Conservation (phyloP, 331 rosid species). For the Phaseolus coccineus region DNA sequence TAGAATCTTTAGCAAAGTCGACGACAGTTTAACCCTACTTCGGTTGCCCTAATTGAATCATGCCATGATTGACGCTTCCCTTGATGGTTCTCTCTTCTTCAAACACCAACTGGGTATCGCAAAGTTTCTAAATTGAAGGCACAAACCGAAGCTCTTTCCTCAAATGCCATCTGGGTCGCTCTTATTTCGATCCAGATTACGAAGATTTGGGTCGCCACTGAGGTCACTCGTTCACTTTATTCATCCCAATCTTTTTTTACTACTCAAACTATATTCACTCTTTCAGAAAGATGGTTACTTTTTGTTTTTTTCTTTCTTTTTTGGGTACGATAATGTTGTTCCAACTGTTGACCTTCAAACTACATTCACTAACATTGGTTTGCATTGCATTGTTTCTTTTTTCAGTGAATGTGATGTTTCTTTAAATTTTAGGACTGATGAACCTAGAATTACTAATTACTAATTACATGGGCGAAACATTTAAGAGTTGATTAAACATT, state of each 20-base stretch:
- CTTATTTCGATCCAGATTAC: slow-evolving; percentile 5
- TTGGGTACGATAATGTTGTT: not conserved
- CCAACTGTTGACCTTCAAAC: not conserved
- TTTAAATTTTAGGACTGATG: slow-evolving; percentile 1
- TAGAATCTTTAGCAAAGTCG: not conserved
- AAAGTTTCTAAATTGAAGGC: slow-evolving; percentile 18
- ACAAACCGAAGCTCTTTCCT: not conserved
- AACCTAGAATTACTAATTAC: not conserved
- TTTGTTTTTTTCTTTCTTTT: not conserved
- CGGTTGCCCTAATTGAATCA: not conserved
- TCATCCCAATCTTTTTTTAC: not conserved
- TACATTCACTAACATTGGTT: slow-evolving; percentile 4
- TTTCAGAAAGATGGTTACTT: not conserved
- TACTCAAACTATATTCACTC: not conserved
- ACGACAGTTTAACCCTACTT: slow-evolving; percentile 23
- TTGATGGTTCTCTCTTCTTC: not conserved
- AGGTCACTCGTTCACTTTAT: not conserved
- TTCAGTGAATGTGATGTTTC: not conserved
- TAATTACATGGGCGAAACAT: not conserved
- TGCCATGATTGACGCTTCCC: slow-evolving; percentile 17
- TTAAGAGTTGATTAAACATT: not conserved
- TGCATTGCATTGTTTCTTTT: not conserved
- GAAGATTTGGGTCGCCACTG: not conserved
- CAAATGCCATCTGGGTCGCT: slow-evolving; percentile 20
- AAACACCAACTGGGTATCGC: not conserved